A percentile compares a stretch with the other conserved stretches of the same genome.
Evolutionary conservation across 352 stramenopile genomes (phyloP).

Genomic region (Globisporangium camurandrum): DNA sequence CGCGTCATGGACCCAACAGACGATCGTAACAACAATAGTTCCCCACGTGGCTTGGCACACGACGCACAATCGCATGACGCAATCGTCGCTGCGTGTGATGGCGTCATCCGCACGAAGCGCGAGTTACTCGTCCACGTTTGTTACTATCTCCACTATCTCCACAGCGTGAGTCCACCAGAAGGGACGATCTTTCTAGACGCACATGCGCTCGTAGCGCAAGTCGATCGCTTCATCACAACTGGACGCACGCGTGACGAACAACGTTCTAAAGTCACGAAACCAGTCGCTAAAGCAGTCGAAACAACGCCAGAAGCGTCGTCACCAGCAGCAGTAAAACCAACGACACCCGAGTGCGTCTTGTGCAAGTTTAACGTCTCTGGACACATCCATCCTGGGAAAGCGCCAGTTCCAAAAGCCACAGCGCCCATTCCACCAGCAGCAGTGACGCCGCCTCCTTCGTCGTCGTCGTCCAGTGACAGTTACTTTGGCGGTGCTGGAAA

Average conservation of each 20-base stretch:
- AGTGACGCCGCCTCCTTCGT: conserved; percentile 8
- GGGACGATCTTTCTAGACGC: conserved; percentile 54
- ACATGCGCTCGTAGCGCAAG: conserved; percentile 28
- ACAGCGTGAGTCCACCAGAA: conserved; percentile 64
- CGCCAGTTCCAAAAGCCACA: conserved; percentile 8
- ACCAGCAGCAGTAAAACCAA: neutral
- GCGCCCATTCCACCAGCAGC: conserved; percentile 18
- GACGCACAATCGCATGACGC: conserved; percentile 17
- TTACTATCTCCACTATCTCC: conserved; percentile 73
- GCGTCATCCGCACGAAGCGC: conserved; percentile 41
- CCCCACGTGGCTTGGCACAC: conserved; percentile 9
- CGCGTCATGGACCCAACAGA: no score
- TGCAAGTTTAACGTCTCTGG: conserved; percentile 81
- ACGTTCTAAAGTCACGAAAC: no score
- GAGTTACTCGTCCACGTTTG: conserved; percentile 46
- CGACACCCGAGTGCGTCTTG: conserved; percentile 39
- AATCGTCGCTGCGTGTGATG: conserved; percentile 35
- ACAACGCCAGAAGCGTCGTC: neutral
- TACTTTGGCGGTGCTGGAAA: conserved; percentile 42
- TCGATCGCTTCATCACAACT: conserved; percentile 33
- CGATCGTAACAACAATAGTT: conserved; percentile 8
- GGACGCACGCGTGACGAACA: no score
- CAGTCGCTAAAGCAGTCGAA: conserved; percentile 14
- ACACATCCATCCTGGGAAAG: conserved; percentile 57
- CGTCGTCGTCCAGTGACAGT: conserved; percentile 20